These are phyloP conservation scores for Nakazawaea siamensis DNA, from an alignment of 805 yeast genomes.

Conservation along the genomic window DNA sequence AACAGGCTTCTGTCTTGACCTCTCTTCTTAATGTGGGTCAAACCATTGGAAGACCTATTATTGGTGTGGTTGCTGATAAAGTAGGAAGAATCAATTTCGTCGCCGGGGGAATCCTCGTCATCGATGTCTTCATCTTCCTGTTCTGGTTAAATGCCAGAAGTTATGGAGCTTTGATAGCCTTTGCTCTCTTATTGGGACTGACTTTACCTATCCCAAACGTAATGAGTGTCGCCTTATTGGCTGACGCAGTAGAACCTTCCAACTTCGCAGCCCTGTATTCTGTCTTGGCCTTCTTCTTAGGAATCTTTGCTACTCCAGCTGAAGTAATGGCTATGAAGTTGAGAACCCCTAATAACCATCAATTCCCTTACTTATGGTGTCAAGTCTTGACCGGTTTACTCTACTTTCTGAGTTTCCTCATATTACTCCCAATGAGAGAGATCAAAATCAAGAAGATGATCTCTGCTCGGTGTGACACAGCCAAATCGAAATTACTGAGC, in stretches of 20 bases:
- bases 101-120: slow-evolving; percentile 22
- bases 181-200: slow-evolving; percentile 29
- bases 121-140: slow-evolving; percentile 29
- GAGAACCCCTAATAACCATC: slow-evolving; percentile 16
- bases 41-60: slow-evolving; percentile 39
- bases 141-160: slow-evolving; percentile 34
- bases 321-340: slow-evolving; percentile 51
- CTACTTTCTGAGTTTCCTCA: slow-evolving; percentile 20
- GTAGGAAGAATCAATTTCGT: slow-evolving; percentile 38
- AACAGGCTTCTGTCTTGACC: slow-evolving; percentile 35
- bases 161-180: slow-evolving; percentile 27
- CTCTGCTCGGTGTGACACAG: slow-evolving; percentile 8
- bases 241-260: slow-evolving; percentile 30
- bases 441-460: slow-evolving; percentile 22
- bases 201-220: slow-evolving; percentile 29
- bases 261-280: slow-evolving; percentile 31
- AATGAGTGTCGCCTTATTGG: slow-evolving; percentile 21
- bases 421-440: slow-evolving; percentile 28
- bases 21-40: slow-evolving; percentile 41
- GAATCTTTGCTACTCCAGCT: slow-evolving; percentile 30
- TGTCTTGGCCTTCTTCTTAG: slow-evolving; percentile 22
- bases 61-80: slow-evolving; percentile 37
- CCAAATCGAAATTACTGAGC: slow-evolving; percentile 15
- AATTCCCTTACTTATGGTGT: slow-evolving; percentile 25
- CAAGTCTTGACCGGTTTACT: slow-evolving; percentile 32